These are phyloP conservation scores for Russula compacta DNA, from an alignment of 768 basidiomycete species.

Conservation along the genomic window DNA sequence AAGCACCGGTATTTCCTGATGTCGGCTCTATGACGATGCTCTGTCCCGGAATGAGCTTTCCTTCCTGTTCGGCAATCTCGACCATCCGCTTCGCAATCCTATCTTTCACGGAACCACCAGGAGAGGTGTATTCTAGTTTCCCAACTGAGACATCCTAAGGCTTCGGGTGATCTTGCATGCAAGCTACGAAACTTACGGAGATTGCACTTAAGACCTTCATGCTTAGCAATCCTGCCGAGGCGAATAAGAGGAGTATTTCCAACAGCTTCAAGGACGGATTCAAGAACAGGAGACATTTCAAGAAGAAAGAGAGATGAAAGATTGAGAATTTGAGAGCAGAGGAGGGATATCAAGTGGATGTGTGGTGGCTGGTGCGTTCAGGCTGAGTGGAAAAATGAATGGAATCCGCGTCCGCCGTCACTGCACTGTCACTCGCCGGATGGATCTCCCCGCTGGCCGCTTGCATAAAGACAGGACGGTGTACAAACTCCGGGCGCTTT, in stretches of 20 bases:
- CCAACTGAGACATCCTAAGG: conserved; percentile 44
- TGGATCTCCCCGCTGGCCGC: not conserved
- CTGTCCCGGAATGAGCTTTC: conserved; percentile 75
- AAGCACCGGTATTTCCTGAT: conserved; percentile 86
- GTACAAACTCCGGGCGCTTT: too few species aligned
- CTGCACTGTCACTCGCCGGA: not conserved
- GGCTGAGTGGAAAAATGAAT: not conserved
- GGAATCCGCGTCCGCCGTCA: too few species aligned
- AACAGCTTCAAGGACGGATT: conserved; percentile 75
- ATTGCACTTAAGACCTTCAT: conserved; percentile 79
- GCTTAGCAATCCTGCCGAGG: conserved; percentile 66
- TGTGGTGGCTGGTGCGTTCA: not conserved
- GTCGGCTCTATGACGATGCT: conserved; percentile 94
- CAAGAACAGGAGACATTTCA: conserved; percentile 40
- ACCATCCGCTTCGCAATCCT: conserved; percentile 96
- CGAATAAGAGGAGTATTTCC: conserved; percentile 89
- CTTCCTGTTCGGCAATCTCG: conserved; percentile 84
- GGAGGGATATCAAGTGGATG: not conserved
- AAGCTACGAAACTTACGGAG: conserved; percentile 51
- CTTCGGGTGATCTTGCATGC: not conserved
- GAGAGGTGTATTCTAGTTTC: conserved; percentile 84
- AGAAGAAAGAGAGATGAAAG: not conserved
- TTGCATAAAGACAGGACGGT: not conserved
- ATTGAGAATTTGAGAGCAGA: too few species aligned
- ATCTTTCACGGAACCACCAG: conserved; percentile 93